Evolutionary conservation across 2,329 filamentous ascomycete genomes (phyloP).

Genomic region (Stenocarpella maydis): DNA sequence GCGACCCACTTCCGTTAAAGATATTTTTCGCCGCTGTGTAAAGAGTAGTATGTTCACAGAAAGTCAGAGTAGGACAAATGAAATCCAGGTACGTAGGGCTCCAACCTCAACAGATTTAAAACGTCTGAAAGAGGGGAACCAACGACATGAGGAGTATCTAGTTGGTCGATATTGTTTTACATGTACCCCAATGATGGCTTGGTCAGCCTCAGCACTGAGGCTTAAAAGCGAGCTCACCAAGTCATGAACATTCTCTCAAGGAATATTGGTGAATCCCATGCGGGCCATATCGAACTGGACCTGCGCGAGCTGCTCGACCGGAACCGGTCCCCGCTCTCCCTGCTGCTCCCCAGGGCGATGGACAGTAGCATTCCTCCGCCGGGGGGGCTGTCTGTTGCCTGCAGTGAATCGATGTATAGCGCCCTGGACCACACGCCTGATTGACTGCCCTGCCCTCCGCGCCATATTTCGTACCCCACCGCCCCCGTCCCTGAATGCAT

Average conservation of each 20-base stretch:
- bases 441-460: background rate
- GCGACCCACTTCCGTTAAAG: too few relatives aligned
- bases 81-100: too few relatives aligned
- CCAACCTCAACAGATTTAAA: too few relatives aligned
- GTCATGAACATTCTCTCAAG: too few relatives aligned
- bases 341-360: background rate
- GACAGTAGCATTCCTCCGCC: background rate
- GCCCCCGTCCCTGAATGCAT: background rate
- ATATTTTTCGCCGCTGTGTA: too few relatives aligned
- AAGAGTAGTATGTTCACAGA: too few relatives aligned
- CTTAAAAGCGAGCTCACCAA: background rate
- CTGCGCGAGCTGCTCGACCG: rapidly evolving
- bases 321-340: background rate
- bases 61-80: too few relatives aligned
- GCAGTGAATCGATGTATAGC: background rate
- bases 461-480: background rate
- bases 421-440: background rate
- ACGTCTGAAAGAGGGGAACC: too few relatives aligned
- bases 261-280: background rate
- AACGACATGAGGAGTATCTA: background rate
- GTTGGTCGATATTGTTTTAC: background rate
- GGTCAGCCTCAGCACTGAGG: too few relatives aligned
- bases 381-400: background rate
- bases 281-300: background rate
- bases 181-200: too few relatives aligned